Percentiles rank a stretch among this genome's conserved stretches.
Conservation (phyloP, 768 basidiomycete genomes). For the Leccinellum rugosiceps region DNA sequence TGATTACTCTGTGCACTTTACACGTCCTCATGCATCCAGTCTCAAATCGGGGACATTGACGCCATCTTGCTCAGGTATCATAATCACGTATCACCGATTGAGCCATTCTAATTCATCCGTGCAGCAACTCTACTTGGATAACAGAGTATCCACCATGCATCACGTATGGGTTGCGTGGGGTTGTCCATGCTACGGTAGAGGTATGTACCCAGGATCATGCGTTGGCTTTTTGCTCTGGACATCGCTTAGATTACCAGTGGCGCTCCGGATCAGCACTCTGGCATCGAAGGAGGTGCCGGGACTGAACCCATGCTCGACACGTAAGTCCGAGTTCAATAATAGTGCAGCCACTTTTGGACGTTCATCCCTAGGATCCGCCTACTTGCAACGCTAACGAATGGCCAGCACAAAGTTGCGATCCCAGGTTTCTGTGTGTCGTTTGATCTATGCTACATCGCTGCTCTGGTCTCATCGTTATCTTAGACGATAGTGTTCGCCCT, state of each 20-base stretch:
- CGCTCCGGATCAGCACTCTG: conserved; percentile 85
- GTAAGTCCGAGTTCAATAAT: conserved; percentile 37
- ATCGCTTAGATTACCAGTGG: conserved; percentile 58
- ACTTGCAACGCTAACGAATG: conserved; percentile 65
- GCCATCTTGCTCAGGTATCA: conserved; percentile 81
- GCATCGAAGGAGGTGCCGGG: conserved; percentile 87
- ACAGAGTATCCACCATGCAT: conserved; percentile 89
- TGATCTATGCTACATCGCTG: not conserved
- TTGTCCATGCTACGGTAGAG: conserved; percentile 82
- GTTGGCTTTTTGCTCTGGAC: not conserved
- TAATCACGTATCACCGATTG: not conserved
- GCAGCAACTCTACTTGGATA: conserved; percentile 95
- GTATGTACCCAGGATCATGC: conserved; percentile 33
- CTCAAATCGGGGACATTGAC: conserved; percentile 81
- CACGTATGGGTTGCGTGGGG: conserved; percentile 92
- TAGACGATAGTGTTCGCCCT: conserved; percentile 76
- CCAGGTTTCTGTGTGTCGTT: conserved; percentile 75
- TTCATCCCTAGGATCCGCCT: conserved; percentile 61
- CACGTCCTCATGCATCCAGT: conserved; percentile 38
- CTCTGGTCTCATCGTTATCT: not conserved
- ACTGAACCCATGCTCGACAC: conserved; percentile 93
- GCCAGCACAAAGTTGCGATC: conserved; percentile 57
- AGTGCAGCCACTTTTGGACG: not conserved
- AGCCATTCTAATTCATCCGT: not conserved
- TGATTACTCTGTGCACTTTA: not conserved